A percentile compares a stretch with the other conserved stretches of the same genome.
Conservation (phyloP, 176 grass and related monocot species). For the Avena eriantha region DNA sequence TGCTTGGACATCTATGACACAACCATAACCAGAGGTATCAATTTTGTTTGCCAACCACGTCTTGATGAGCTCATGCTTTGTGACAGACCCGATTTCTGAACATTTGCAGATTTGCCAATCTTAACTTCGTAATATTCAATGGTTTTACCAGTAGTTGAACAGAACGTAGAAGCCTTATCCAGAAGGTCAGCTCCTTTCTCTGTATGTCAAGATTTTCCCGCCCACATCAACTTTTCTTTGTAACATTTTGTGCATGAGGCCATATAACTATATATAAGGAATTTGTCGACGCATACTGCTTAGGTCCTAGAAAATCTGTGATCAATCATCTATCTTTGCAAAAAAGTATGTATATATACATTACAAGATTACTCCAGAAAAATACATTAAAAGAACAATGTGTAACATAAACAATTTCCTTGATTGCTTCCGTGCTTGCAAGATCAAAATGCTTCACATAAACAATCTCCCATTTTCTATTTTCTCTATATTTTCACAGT, state of each 20-base stretch:
- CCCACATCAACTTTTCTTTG: not conserved
- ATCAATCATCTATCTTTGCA: not conserved
- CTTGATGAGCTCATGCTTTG: not conserved
- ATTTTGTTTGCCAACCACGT: not conserved
- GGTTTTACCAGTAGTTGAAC: not conserved
- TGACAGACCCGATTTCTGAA: not conserved
- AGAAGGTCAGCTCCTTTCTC: not conserved
- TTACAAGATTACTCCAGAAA: too few species aligned
- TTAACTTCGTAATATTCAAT: not conserved
- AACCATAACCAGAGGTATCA: not conserved
- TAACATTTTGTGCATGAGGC: not conserved
- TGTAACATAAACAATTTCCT: too few species aligned
- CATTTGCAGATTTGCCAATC: not conserved
- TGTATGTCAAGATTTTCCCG: not conserved
- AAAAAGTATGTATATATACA: not conserved
- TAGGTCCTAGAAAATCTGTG: not conserved
- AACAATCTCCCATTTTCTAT: not conserved
- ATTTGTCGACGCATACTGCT: not conserved
- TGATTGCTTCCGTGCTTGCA: conserved; percentile 2
- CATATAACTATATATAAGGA: not conserved
- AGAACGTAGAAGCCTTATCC: not conserved
- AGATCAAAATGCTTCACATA: conserved; percentile 1
- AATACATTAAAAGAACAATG: not conserved
- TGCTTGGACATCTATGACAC: not conserved
- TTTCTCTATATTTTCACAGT: not conserved